Conservation (phyloP, 2,329 filamentous ascomycete genomes). For the Xylariaceae sp. region DNA sequence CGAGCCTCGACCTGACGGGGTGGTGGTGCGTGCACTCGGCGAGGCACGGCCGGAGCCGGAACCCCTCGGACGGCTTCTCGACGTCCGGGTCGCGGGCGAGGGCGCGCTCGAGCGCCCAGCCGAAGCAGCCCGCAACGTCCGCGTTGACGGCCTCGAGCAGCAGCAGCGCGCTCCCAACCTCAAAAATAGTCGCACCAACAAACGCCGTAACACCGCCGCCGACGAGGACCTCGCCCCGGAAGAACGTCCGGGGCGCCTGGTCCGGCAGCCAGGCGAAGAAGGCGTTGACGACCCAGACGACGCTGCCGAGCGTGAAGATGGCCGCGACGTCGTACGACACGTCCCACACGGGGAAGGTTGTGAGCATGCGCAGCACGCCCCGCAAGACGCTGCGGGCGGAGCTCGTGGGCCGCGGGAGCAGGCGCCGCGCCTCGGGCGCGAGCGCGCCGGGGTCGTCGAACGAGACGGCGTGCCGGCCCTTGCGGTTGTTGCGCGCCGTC, state of each 20-base stretch:
- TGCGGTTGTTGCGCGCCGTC: conserved; percentile 9
- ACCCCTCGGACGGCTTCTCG: too few species aligned
- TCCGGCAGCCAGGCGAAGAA: conserved; percentile 9
- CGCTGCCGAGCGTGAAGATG: conserved; percentile 8
- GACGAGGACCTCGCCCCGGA: conserved; percentile 3
- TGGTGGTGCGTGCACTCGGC: conserved; percentile 8
- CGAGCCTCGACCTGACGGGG: neutral
- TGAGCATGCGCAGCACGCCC: conserved; percentile 6
- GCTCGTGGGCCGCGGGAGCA: conserved; percentile 3
- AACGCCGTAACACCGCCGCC: conserved; percentile 9
- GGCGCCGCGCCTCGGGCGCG: too few species aligned
- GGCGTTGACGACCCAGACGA: conserved; percentile 10
- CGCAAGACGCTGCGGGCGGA: conserved; percentile 2
- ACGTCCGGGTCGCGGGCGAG: neutral
- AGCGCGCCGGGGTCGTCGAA: conserved; percentile 3
- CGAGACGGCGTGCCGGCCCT: conserved; percentile 8
- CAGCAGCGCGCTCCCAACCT: conserved; percentile 8
- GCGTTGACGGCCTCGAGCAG: conserved; percentile 10
- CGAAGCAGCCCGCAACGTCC: conserved; percentile 7
- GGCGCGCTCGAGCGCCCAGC: conserved; percentile 9
- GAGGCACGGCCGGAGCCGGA: conserved; percentile 4
- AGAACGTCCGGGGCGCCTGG: conserved; percentile 5
- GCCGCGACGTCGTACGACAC: conserved; percentile 9
- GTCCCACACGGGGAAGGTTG: conserved; percentile 7
- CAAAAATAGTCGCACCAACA: conserved; percentile 9